Base-by-base conservation (phyloP, 176 grass and related monocot genomes). In the Aegilops speltoides region DNA sequence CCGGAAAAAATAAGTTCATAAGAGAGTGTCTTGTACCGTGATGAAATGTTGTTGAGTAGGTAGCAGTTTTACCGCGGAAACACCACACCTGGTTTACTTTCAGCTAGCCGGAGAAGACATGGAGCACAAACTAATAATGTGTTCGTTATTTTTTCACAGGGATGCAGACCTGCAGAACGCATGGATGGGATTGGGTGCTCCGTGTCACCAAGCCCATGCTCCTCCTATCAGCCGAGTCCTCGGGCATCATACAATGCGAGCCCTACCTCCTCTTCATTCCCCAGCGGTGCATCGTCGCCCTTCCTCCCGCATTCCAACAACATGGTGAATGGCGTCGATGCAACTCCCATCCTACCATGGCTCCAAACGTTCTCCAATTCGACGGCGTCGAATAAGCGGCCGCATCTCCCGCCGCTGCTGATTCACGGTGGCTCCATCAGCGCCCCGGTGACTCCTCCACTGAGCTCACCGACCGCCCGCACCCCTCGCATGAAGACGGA, bases 381-480 rank as follows among this genome's bases (percentile, higher is more conserved):
- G 10, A 77, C 88, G 8, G 37, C 88, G 13, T 90, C 92, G 19
- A 91, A 93, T 12, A 99, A 94, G 25, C 89, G 87, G 46, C 94
- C 83, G 17, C 85, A 90, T 7, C 82, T 94, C n/a, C 92, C 91
- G 7, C 94, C 89, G 22, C 74, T 99, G 46, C 59, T 91, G 85
- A 88, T 88, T 60, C 89, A 91, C 17, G 83, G 91, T 19, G 88
- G 93, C 29, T 95, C 93, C n/a, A 98, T 95, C 3, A 98, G 95
- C 19, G 95, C 95, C 6, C 95, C 95, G 10, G 95, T 98, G 32
- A 95, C 95, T 54, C 95, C 95, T 83, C 93, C 95, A n/a, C 73
- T 98, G 16, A 92, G 95, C 45, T 95, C 95, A 3, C 93, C 95
- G 0, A 89, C 93, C 0, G 87, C 95, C 0, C 85, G 91, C 10